These are phyloP conservation scores for Teunomyces panamensis DNA, from an alignment of 805 yeast genomes.

Conservation along the genomic window DNA sequence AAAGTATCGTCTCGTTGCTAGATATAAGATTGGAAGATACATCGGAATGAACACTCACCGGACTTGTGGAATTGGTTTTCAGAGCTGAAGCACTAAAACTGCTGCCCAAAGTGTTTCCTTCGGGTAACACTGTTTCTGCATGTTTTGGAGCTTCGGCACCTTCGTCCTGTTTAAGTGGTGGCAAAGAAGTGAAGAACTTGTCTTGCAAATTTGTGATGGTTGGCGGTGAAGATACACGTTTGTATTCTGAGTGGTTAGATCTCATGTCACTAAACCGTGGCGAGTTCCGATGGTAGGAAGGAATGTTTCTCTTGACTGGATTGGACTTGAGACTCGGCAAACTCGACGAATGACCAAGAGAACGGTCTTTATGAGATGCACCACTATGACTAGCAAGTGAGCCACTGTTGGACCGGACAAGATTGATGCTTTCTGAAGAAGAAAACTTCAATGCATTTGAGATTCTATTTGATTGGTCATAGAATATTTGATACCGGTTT, in stretches of 20 bases:
- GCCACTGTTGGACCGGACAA: conserved; percentile 13
- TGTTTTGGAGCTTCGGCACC: not conserved
- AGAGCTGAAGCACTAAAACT: not conserved
- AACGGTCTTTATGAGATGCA: conserved; percentile 9
- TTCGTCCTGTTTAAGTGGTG: not conserved
- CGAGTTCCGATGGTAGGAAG: conserved; percentile 5
- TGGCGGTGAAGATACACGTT: conserved; percentile 11
- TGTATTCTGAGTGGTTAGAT: conserved; percentile 4
- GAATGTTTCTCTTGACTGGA: conserved; percentile 7
- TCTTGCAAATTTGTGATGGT: not conserved
- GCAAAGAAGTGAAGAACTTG: not conserved
- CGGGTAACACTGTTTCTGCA: not conserved
- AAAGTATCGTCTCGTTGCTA: conserved; percentile 24
- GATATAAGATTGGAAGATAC: conserved; percentile 28
- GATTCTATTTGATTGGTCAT: conserved; percentile 43
- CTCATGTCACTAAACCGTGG: conserved; percentile 7
- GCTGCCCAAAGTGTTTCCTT: not conserved
- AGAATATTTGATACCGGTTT: conserved; percentile 45
- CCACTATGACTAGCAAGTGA: conserved; percentile 5
- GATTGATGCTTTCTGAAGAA: conserved; percentile 30
- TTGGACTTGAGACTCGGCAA: conserved; percentile 18
- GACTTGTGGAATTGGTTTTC: conserved; percentile 19
- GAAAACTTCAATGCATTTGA: conserved; percentile 40
- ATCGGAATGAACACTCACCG: conserved; percentile 26
- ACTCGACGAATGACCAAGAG: conserved; percentile 21